phyloP scores from a whole-genome alignment of 371 early-diverging fungal species.

The Parasitella parasitica region DNA sequence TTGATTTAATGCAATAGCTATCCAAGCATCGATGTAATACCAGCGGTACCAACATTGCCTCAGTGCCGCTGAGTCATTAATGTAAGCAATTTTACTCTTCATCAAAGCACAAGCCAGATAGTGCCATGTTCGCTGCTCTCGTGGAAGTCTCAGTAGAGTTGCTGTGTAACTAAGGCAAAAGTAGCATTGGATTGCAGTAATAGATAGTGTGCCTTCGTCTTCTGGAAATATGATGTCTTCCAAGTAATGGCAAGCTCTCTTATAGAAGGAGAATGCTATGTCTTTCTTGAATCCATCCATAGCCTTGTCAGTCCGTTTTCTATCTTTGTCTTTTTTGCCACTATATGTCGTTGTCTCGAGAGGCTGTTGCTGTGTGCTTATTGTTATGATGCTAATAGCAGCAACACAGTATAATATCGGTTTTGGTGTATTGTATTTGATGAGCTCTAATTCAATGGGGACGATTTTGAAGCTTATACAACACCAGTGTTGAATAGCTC shows the following conservation, averaged over 20 bases:
- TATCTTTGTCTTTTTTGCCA: not conserved
- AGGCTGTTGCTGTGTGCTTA: not conserved
- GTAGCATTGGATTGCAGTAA: conserved; percentile 17
- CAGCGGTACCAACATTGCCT: conserved; percentile 36
- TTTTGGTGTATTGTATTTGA: conserved; percentile 13
- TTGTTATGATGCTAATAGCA: conserved; percentile 20
- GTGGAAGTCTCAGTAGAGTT: conserved; percentile 16
- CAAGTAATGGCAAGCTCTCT: conserved; percentile 5
- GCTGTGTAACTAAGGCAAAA: conserved; percentile 29
- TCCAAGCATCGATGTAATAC: conserved; percentile 46
- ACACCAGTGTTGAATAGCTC: conserved; percentile 25
- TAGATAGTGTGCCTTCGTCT: not conserved
- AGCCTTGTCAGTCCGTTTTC: not conserved
- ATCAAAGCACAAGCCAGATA: conserved; percentile 21
- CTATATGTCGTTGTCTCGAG: not conserved
- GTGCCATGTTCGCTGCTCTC: conserved; percentile 25
- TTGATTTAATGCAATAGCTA: conserved; percentile 31
- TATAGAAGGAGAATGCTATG: conserved; percentile 11
- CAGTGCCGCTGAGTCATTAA: not conserved
- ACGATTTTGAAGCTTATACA: conserved; percentile 29
- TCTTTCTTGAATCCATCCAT: conserved; percentile 16
- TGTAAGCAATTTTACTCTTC: conserved; percentile 1
- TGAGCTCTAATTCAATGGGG: conserved; percentile 14
- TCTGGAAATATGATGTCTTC: conserved; percentile 11
- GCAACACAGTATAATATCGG: conserved; percentile 24